A percentile compares a stretch with the other conserved stretches of the same genome.
These are phyloP conservation scores for Vicia villosa DNA, from an alignment of 306 rosid species.

Conservation along the genomic window DNA sequence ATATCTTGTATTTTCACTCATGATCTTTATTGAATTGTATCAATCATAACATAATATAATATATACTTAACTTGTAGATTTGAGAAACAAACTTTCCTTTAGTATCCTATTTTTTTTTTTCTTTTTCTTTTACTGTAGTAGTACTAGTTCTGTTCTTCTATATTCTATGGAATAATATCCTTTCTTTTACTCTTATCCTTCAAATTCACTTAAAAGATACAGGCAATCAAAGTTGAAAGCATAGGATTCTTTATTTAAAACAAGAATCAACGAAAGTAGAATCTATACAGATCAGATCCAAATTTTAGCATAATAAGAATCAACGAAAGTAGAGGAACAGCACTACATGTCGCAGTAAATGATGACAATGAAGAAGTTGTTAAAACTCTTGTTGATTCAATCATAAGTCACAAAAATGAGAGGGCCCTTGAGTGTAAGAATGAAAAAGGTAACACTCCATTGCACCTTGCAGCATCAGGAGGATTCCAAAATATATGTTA, in stretches of 20 bases:
- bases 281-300: neutral
- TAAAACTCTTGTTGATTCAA: neutral
- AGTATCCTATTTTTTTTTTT: no score
- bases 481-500: conserved; percentile 41
- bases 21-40: no score
- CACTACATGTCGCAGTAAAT: conserved; percentile 52
- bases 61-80: no score
- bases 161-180: no score
- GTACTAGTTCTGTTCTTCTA: neutral
- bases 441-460: conserved; percentile 46
- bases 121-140: no score
- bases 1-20: no score
- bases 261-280: no score
- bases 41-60: no score
- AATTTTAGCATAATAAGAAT: neutral
- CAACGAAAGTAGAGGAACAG: conserved; percentile 44
- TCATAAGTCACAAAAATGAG: accelerated
- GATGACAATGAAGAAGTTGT: conserved; percentile 30
- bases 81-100: no score
- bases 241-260: neutral
- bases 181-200: no score
- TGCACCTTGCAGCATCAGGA: conserved; percentile 52
- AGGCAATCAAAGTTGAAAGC: no score
- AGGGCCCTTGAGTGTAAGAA: neutral
- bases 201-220: no score